Base-by-base conservation (phyloP, 306 rosid species). In the Vigna hirtella region DNA sequence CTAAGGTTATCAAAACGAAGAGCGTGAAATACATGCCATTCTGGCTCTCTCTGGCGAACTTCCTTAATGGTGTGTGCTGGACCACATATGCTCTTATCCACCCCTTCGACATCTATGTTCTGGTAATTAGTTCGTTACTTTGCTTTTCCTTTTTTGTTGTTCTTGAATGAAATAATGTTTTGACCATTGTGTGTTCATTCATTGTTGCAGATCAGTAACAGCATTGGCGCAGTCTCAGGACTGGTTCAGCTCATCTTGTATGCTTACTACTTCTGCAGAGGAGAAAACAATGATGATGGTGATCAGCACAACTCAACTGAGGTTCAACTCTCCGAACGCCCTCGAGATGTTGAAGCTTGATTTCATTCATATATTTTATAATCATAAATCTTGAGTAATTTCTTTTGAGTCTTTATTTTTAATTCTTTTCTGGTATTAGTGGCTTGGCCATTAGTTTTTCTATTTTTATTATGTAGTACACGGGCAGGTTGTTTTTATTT, bases 1-100 rank as follows among this genome's bases (percentile, higher is more conserved):
- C 7, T 9, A 77, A 86, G 57, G 98, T 90, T 1, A 88, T 90
- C 28, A 72, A 14, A 61, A 90, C 87, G 0, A 89, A 86, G 83
- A 93, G 96, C 6, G 93, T 89, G 48, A 66, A 82, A 14, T 93
- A 74, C 77, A 93, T 93, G 96, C 94, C 96, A 8, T 86, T 90
- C 64, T 76, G 65, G 68, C 96, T 93, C 11, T 90, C 96, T 12
- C 1, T 90, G 28, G 8, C 97, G 9, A 87, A 86, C 85, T 88
- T 89, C 63, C 77, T 81, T 4, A 90, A 90, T 70, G 97, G 94
- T 32, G 3, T 24, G 20, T 42, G 84, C 43, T 93, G 97, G 96
- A 88, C 96, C 12, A 47, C 88, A 16, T 93, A 86, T 82, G 89
- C 96, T 40, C 90, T 93, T 42, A 80, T 93, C 80, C 71, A 84